phyloP scores from a whole-genome alignment of 331 rosid species.

The Acacia pycnantha region DNA sequence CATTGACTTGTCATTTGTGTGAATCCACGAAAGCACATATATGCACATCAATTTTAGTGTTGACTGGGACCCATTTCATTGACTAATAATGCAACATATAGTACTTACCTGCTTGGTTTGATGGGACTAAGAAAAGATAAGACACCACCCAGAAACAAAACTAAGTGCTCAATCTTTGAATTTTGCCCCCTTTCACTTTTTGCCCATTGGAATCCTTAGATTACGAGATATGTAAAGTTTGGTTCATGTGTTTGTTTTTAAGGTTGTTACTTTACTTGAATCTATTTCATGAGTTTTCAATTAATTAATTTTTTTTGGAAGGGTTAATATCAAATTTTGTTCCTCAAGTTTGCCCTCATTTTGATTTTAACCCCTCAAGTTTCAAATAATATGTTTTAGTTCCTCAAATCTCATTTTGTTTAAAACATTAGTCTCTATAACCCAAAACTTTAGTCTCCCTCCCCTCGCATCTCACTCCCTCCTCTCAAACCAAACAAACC shows the following conservation, averaged over 20 bases:
- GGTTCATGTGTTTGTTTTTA: background rate
- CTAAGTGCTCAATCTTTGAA: background rate
- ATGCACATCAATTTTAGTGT: background rate
- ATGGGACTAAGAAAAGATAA: conserved; percentile 1
- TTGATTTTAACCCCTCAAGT: rapidly evolving
- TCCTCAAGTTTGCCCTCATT: rapidly evolving
- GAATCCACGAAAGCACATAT: conserved; percentile 32
- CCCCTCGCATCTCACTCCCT: too few relatives aligned
- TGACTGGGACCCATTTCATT: background rate
- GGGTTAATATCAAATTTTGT: too few relatives aligned
- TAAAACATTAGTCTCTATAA: too few relatives aligned
- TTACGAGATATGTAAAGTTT: background rate
- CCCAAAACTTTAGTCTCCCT: too few relatives aligned
- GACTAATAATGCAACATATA: background rate
- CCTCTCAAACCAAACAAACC: too few relatives aligned
- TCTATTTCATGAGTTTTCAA: background rate
- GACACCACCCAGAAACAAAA: conserved; percentile 23
- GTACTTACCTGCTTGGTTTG: background rate
- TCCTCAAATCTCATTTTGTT: too few relatives aligned
- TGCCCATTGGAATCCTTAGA: background rate
- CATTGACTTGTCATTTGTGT: conserved; percentile 32
- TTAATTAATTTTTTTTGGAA: background rate
- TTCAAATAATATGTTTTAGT: too few relatives aligned
- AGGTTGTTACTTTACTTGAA: background rate
- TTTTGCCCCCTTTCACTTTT: background rate